Conservation (phyloP, 2,329 filamentous ascomycete species). For the Penicillium sp. region DNA sequence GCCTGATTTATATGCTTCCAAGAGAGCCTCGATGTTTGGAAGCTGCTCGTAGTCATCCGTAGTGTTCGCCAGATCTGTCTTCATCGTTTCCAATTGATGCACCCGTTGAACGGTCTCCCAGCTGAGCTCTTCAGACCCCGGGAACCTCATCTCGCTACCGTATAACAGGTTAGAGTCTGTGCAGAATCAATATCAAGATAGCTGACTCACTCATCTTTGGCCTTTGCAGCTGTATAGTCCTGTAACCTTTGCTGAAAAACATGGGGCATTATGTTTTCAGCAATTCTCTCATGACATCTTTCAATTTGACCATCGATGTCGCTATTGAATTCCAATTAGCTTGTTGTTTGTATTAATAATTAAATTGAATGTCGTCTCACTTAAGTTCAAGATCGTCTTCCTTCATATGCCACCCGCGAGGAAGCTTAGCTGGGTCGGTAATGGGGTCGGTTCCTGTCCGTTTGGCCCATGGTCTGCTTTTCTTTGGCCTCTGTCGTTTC, state of each 20-base stretch:
- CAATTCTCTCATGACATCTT: constrained; percentile 5
- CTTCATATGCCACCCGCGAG: constrained; percentile 1
- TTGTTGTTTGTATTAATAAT: accelerated
- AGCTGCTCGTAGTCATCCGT: background rate
- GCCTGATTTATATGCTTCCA: background rate
- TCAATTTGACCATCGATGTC: constrained; percentile 3
- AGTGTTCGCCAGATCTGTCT: background rate
- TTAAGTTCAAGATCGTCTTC: background rate
- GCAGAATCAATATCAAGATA: background rate
- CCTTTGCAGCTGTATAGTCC: background rate
- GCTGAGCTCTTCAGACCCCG: background rate
- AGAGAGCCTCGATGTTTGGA: background rate
- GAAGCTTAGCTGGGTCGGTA: background rate
- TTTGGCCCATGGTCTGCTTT: background rate
- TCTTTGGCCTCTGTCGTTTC: background rate
- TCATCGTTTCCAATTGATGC: background rate
- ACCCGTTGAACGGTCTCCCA: background rate
- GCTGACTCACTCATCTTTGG: background rate
- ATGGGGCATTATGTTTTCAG: constrained; percentile 1
- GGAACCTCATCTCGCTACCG: background rate
- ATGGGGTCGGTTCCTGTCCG: background rate
- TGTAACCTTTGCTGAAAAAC: background rate
- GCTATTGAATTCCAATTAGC: background rate
- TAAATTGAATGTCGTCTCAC: background rate
- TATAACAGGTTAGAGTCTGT: background rate